Percentiles rank a stretch among this genome's conserved stretches.
phyloP scores from a whole-genome alignment of 179 eudicot species.

The Spinacia oleracea region DNA sequence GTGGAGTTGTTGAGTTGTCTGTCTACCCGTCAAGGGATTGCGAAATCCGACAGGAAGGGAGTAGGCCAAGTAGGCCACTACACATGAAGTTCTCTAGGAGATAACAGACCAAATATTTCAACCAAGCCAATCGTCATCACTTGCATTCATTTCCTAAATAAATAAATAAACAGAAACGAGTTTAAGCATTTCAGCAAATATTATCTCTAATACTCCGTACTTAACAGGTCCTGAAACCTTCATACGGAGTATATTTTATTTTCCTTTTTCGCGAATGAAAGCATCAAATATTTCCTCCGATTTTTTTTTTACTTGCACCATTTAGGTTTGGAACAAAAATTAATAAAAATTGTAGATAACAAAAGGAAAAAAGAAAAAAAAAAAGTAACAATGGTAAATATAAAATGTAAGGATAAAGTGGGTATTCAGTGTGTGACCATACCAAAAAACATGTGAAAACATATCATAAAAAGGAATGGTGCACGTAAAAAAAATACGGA shows the following conservation, averaged over 20 bases:
- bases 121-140: constrained; percentile 53
- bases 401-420: no score
- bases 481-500: no score
- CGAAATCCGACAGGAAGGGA: no score
- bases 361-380: no score
- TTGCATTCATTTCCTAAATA: constrained; percentile 28
- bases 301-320: no score
- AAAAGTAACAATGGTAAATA: no score
- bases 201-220: neutral
- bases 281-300: neutral
- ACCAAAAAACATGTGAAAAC: no score
- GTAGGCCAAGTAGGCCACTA: neutral
- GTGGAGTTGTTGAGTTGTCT: neutral
- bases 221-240: neutral
- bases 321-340: no score
- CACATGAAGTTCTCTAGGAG: neutral
- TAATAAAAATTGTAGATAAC: no score
- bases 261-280: neutral
- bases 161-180: neutral
- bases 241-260: neutral
- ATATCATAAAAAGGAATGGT: no score
- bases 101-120: constrained; percentile 18
- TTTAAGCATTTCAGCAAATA: neutral
- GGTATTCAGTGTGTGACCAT: no score
- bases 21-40: neutral